Base-by-base conservation (phyloP, 169 alveolate species). In the Plasmodium gonderi region DNA sequence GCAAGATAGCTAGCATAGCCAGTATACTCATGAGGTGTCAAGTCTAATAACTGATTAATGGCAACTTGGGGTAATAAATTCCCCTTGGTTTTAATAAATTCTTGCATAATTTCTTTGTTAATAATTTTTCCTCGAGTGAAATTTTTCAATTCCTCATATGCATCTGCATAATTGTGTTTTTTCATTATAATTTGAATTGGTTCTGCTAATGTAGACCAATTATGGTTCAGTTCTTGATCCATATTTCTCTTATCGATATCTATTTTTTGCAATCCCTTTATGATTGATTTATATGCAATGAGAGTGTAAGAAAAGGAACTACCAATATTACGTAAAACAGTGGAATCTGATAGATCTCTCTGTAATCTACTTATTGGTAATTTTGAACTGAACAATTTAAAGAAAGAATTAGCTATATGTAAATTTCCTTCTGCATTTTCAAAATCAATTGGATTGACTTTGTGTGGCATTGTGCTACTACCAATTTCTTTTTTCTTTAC, bases 391-490 rank as follows among this genome's bases (percentile, higher is more conserved):
- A 97, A 94, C 90, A 95, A 92, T 36, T 92, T 94, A 31, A 98
- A 95, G 31, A 98, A 76, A 14, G 99, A 91, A 93, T 96, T 98
- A 2, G 99, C 98, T 26, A 98, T 9, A 3, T 99, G 99, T 54
- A 98, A 92, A 87, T 98, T 98, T 8, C 99, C 99, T 91, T 98
- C 99, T 17, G 99, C 99, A 87, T 98, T 98, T 93, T 98, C 99
- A 90, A 98, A 98, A 90, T 98, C 99, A 12, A 98, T 98, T 0
- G 99, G 99, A 69, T 98, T 98, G 0, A 98, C 98, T 91, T 98
- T 98, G 91, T 98, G 99, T 26, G 99, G 99, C 99, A 98, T 98
- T 4, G 99, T 98, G 40, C 99, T 97, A 78, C 99, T 97, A 0
- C 99, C 99, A 14, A 98, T 98, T 95, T 98, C 99, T 0, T 96